phyloP scores from a whole-genome alignment of 1,284 basidiomycete genomes.

The Wolfiporia cocos region DNA sequence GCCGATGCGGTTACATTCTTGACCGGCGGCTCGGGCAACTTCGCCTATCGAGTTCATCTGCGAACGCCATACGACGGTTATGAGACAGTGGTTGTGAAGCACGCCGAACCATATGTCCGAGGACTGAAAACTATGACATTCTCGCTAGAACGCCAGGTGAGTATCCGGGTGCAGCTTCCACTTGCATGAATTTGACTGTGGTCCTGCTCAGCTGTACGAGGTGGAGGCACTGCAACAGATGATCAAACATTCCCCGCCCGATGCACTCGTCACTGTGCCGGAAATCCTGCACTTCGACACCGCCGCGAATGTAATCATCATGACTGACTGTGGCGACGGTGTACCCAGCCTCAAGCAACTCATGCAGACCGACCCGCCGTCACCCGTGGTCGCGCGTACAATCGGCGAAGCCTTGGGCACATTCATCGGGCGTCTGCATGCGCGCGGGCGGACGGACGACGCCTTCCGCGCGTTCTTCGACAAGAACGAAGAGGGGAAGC shows the following conservation, averaged over 20 bases:
- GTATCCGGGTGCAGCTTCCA: background rate
- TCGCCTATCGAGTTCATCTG: slow-evolving; percentile 43
- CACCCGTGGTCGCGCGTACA: slow-evolving; percentile 26
- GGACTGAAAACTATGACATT: slow-evolving; percentile 26
- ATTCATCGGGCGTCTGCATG: slow-evolving; percentile 45
- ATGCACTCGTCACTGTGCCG: slow-evolving; percentile 41
- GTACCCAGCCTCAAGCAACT: slow-evolving; percentile 41
- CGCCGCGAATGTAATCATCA: slow-evolving; percentile 42
- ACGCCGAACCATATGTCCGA: slow-evolving; percentile 38
- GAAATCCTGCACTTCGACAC: slow-evolving; percentile 43
- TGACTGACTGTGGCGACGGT: slow-evolving; percentile 49
- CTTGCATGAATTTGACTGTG: background rate
- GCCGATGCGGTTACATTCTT: slow-evolving; percentile 28
- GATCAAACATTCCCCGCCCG: slow-evolving; percentile 23
- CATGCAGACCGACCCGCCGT: slow-evolving; percentile 32
- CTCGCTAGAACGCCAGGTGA: slow-evolving; percentile 47
- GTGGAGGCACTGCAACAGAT: slow-evolving; percentile 41
- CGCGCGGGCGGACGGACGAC: slow-evolving; percentile 28
- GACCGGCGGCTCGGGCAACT: slow-evolving; percentile 48
- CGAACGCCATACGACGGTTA: slow-evolving; percentile 30
- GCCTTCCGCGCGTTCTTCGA: slow-evolving; percentile 32
- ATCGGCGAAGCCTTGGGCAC: slow-evolving; percentile 46
- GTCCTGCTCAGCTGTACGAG: slow-evolving; percentile 33
- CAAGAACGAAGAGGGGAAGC: slow-evolving; percentile 35
- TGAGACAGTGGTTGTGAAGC: slow-evolving; percentile 48